Evolutionary conservation across 352 stramenopile species (phyloP).

Genomic region (Phytophthora sojae): DNA sequence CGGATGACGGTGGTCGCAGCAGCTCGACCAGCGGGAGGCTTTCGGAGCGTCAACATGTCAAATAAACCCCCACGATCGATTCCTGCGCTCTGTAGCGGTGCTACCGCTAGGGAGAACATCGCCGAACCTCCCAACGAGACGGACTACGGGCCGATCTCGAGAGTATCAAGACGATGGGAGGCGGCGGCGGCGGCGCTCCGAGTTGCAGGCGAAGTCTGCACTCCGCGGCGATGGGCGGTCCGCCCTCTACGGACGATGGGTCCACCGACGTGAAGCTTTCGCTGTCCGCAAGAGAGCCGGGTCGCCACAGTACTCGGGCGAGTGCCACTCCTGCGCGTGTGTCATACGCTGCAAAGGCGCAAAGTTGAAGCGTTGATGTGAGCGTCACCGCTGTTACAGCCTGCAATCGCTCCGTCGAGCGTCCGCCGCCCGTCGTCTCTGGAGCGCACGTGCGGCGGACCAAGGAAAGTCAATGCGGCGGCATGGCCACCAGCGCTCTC

Average conservation of each 20-base stretch:
- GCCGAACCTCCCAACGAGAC: conserved; percentile 14
- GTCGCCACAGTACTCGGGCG: conserved; percentile 4
- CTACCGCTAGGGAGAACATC: background rate
- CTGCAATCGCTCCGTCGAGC: background rate
- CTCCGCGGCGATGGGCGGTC: conserved; percentile 11
- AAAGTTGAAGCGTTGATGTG: conserved; percentile 25
- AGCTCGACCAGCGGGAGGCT: background rate
- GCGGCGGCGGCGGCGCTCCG: background rate
- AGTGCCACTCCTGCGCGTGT: conserved; percentile 13
- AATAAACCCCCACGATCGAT: background rate
- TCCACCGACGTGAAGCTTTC: conserved; percentile 6
- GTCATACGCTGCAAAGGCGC: conserved; percentile 16
- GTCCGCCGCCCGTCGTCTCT: background rate
- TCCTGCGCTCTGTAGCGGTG: background rate
- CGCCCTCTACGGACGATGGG: conserved; percentile 27
- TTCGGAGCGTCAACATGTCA: conserved; percentile 6
- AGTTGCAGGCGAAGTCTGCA: background rate
- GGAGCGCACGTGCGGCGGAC: conserved; percentile 4
- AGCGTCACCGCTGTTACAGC: conserved; percentile 4
- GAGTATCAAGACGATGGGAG: conserved; percentile 33
- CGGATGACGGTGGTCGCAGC: background rate
- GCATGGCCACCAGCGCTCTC: conserved; percentile 7
- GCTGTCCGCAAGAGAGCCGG: conserved; percentile 28
- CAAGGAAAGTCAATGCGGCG: conserved; percentile 11
- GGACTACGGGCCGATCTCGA: conserved; percentile 9